Base-by-base conservation (phyloP, 352 stramenopile genomes). In the Phytophthora colocasiae region DNA sequence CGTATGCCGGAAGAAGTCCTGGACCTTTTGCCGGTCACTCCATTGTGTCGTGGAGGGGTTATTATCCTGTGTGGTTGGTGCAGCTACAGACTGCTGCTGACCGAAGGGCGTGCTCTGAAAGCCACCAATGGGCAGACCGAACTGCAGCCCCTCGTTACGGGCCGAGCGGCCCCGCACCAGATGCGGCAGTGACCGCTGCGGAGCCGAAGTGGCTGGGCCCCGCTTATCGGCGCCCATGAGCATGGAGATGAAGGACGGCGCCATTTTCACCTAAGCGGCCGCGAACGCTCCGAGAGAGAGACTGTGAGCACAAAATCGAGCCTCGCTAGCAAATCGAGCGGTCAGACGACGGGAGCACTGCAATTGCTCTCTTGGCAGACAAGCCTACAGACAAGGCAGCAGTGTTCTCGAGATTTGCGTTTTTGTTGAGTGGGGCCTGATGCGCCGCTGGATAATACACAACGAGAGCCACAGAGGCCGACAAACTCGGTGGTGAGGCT, bases 171-270 rank as follows among this genome's bases (percentile, higher is more conserved):
- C 64, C 44, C 46, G 65, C 31, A 51, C 40, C 26, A 78, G 36
- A 6, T 78, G 66, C 52, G 70, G 73, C 31, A 74, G 70, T 19
- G 60, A 38, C 2, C 49, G 29, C 17, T 62, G 26, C 34, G 46
- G 11, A 38, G 29, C 43, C 17, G 52, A 36, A 10, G 41, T 31
- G 19, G 55, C 29, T 6, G 45, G 51, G 31, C 54, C 52, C 17
- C 47, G 52, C 58, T 71, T 71, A 47, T 76, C 60, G 45, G 54
- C 61, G 53, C 51, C 52, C 74, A 89, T 83, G 54, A 89, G 73
- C 77, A 81, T 75, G 32, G 80, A 82, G 51, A 89, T 75, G 64
- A 89, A 89, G 57, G 80, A 86, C 57, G 80, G 77, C 67, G 80
- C 63, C 80, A 89, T 89, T 27, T 32, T 68, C 32, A 31, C 47